Conservation (phyloP, 495 filamentous ascomycete species). For the Tuber calosporum region DNA sequence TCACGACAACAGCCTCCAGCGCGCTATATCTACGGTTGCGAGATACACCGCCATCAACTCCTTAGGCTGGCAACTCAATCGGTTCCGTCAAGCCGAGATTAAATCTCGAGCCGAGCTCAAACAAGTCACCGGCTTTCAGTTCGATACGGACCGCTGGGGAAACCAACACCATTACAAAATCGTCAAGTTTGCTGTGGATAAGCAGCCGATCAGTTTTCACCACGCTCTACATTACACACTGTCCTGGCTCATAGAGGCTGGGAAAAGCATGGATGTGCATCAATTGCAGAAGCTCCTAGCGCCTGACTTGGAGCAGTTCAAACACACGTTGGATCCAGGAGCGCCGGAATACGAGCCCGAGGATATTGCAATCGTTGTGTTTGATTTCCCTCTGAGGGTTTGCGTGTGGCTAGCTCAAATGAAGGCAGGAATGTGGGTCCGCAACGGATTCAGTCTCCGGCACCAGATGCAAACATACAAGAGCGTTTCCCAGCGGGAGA, state of each 20-base stretch:
- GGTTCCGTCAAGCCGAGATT: slow-evolving; percentile 82
- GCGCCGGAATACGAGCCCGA: slow-evolving; percentile 52
- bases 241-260: slow-evolving; percentile 94
- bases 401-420: slow-evolving; percentile 97
- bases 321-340: slow-evolving; percentile 7
- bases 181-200: slow-evolving; percentile 79
- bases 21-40: slow-evolving; percentile 68
- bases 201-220: slow-evolving; percentile 91
- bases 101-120: slow-evolving; percentile 78
- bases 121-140: slow-evolving; percentile 65
- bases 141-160: slow-evolving; percentile 54
- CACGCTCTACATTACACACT: slow-evolving; percentile 92
- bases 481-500: slow-evolving; percentile 76
- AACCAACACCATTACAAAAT: slow-evolving; percentile 51
- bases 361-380: slow-evolving; percentile 76
- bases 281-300: slow-evolving; percentile 58
- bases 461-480: slow-evolving; percentile 92
- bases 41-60: slow-evolving; percentile 76
- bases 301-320: slow-evolving; percentile 32
- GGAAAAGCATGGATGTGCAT: slow-evolving; percentile 61
- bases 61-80: slow-evolving; percentile 74
- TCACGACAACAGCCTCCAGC: slow-evolving; percentile 55
- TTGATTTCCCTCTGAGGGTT: slow-evolving; percentile 86
- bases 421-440: slow-evolving; percentile 97
- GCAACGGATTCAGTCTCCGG: slow-evolving; percentile 88